A percentile compares a stretch with the other conserved stretches of the same genome.
These are phyloP conservation scores for Termitomyces sp. DNA, from an alignment of 768 basidiomycete genomes.

Conservation along the genomic window DNA sequence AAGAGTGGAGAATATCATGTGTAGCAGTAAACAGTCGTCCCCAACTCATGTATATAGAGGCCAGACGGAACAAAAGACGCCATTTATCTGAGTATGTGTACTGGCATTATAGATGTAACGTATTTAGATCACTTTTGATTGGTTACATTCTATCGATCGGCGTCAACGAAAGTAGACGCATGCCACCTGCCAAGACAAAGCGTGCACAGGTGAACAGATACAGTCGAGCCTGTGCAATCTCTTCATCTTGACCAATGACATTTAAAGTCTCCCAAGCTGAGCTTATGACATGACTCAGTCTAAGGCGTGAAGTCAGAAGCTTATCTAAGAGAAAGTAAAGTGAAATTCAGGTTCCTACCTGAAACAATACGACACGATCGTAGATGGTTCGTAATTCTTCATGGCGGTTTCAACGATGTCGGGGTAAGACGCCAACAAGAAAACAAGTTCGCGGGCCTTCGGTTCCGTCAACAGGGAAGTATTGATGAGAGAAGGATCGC, in stretches of 20 bases:
- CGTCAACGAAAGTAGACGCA: constrained; percentile 7
- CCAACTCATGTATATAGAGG: background rate
- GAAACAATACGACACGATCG: constrained; percentile 3
- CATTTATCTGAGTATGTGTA: no score
- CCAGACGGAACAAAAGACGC: background rate
- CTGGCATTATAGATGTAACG: no score
- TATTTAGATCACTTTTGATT: background rate
- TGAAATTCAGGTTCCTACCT: background rate
- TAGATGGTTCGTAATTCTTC: constrained; percentile 7
- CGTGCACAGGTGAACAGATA: constrained; percentile 5
- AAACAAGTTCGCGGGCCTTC: constrained; percentile 7
- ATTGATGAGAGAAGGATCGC: constrained; percentile 3
- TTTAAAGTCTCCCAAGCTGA: constrained; percentile 6
- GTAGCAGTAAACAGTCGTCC: no score
- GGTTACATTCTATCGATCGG: constrained; percentile 7
- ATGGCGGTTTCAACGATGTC: constrained; percentile 2
- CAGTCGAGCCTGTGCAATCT: constrained; percentile 5
- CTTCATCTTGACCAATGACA: constrained; percentile 8
- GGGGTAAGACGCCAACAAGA: constrained; percentile 9
- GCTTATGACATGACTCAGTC: constrained; percentile 3
- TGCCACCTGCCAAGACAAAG: constrained; percentile 1
- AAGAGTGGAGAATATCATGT: no score
- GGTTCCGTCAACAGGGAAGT: constrained; percentile 2
- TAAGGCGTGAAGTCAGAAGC: background rate
- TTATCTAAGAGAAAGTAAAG: background rate